Conservation (phyloP, 163 green algal genomes). For the Botryococcus braunii region DNA sequence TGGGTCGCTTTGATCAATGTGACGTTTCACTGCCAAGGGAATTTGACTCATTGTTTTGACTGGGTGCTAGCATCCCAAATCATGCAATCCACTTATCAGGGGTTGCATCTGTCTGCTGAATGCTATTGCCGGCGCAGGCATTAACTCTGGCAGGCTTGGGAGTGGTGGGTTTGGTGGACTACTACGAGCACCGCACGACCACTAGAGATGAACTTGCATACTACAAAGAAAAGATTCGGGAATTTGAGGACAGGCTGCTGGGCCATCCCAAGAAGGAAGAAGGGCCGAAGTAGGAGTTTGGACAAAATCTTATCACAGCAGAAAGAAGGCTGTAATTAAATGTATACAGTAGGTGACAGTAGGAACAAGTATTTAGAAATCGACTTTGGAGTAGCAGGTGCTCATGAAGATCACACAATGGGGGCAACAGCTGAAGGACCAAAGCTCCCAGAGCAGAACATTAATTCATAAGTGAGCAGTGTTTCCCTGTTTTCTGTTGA, state of each 20-base stretch:
- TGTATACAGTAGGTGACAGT: not conserved
- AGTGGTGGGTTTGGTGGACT: constrained; percentile 19
- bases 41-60: too few relatives aligned
- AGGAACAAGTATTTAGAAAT: not conserved
- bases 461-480: not conserved
- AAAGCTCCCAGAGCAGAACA: not conserved
- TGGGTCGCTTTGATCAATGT: not conserved
- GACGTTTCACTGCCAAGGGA: not conserved
- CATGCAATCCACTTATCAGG: too few relatives aligned
- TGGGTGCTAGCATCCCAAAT: too few relatives aligned
- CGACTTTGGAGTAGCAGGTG: too few relatives aligned
- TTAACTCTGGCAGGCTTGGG: constrained; percentile 34
- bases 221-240: not conserved
- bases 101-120: too few relatives aligned
- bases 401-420: not conserved
- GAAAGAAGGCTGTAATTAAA: constrained; percentile 3
- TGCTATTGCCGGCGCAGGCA: constrained; percentile 21
- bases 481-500: not conserved
- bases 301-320: not conserved
- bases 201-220: constrained; percentile 2
- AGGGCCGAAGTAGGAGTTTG: constrained; percentile 3
- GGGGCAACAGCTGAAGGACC: not conserved
- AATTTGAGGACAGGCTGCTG: not conserved
- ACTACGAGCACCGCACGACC: constrained; percentile 14
- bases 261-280: not conserved